These are phyloP conservation scores for Centrapalus pauciflorus DNA, from an alignment of 129 eudicot genomes.

Conservation along the genomic window DNA sequence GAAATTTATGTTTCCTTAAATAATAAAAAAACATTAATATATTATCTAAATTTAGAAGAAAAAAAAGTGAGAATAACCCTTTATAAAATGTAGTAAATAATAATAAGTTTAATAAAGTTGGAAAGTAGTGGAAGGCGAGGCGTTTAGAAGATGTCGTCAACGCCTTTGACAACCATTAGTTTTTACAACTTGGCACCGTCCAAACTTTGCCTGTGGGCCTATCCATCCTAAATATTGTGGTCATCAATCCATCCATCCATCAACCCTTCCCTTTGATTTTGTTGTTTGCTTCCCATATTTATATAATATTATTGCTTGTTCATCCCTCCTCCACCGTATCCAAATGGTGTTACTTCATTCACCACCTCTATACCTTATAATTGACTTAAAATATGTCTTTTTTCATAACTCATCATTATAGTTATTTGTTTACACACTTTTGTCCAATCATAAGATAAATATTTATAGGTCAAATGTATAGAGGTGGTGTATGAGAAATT, in stretches of 20 bases:
- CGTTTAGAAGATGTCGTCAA: constrained; percentile 26
- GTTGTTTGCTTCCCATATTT: neutral
- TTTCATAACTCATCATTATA: too few relatives aligned
- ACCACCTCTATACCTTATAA: too few relatives aligned
- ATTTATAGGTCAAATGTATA: too few relatives aligned
- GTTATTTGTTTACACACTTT: too few relatives aligned
- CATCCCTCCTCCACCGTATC: neutral
- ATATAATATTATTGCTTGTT: neutral
- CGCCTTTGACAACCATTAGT: constrained; percentile 24
- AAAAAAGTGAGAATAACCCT: neutral
- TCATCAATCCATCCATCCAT: constrained; percentile 4
- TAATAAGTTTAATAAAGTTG: too few relatives aligned
- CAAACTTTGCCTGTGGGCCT: constrained; percentile 18
- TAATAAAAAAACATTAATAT: too few relatives aligned
- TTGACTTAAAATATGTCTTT: too few relatives aligned
- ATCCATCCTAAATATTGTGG: neutral
- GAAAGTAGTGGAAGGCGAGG: constrained; percentile 7
- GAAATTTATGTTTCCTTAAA: too few relatives aligned
- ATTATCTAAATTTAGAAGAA: too few relatives aligned
- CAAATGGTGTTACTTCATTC: neutral
- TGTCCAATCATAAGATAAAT: too few relatives aligned
- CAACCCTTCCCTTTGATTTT: constrained; percentile 4
- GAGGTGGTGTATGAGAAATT: too few relatives aligned
- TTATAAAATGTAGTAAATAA: neutral
- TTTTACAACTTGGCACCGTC: constrained; percentile 25